Base-by-base conservation (phyloP, 2,329 filamentous ascomycete genomes). In the Trichoderma cornu-damae region DNA sequence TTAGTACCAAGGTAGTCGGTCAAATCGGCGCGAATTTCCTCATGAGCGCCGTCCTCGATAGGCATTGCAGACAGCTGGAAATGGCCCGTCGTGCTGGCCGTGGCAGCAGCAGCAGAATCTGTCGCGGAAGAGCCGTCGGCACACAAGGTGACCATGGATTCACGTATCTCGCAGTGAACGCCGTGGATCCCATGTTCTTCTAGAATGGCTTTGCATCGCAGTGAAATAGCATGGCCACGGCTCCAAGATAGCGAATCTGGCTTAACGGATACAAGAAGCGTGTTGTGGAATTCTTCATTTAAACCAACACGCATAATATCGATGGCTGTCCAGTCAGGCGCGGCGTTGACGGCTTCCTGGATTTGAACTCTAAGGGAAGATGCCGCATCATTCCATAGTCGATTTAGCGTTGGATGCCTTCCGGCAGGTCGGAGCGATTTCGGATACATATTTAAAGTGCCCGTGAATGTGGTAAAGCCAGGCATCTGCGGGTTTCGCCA, bases 1-100 rank as follows among this genome's bases (percentile, higher is more conserved):
- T 16, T 34, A 11, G 53, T 57, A 6, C 49, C 49, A 4, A 52
- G 22, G 35, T 22, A 52, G 37, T 52, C 49, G 35, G 49, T 30
- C 16, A 52, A n/a, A n/a, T n/a, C n/a, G n/a, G n/a, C n/a, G n/a
- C n/a, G n/a, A n/a, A n/a, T n/a, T n/a, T n/a, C n/a, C n/a, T n/a
- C n/a, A n/a, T n/a, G n/a, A n/a, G n/a, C n/a, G n/a, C n/a, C n/a
- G n/a, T n/a, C n/a, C n/a, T n/a, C n/a, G n/a, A n/a, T n/a, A n/a
- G n/a, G n/a, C n/a, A n/a, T n/a, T n/a, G n/a, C n/a, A n/a, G n/a
- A n/a, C n/a, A n/a, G n/a, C n/a, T n/a, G n/a, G n/a, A n/a, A n/a
- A n/a, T n/a, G n/a, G n/a, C n/a, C n/a, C n/a, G n/a, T n/a, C n/a
- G n/a, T n/a, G n/a, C n/a, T n/a, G n/a, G n/a, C n/a, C n/a, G n/a